phyloP scores from a whole-genome alignment of 805 yeast species.

The Zygotorulaspora chibaensis region DNA sequence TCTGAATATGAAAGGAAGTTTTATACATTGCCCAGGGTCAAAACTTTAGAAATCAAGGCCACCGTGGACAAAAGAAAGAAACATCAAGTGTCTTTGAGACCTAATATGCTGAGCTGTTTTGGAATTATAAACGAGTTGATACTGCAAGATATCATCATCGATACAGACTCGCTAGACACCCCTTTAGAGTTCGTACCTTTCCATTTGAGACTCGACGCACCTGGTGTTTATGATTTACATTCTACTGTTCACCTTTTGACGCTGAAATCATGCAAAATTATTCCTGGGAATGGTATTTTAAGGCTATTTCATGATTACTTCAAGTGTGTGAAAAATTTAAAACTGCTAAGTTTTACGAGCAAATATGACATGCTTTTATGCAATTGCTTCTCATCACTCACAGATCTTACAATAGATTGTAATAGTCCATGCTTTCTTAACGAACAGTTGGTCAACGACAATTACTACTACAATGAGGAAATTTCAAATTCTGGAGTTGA shows the following conservation, averaged over 20 bases:
- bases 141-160: conserved; percentile 47
- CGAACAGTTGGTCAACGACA: conserved; percentile 21
- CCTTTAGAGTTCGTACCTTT: conserved; percentile 35
- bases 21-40: conserved; percentile 29
- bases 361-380: conserved; percentile 47
- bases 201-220: conserved; percentile 19
- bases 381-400: conserved; percentile 41
- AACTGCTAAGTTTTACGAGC: conserved; percentile 39
- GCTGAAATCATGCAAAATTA: conserved; percentile 35
- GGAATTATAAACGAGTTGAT: conserved; percentile 42
- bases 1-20: conserved; percentile 28
- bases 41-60: conserved; percentile 26
- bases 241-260: conserved; percentile 36
- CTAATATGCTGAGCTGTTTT: conserved; percentile 44
- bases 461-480: conserved; percentile 23
- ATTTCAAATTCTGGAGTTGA: conserved; percentile 5
- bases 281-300: conserved; percentile 37
- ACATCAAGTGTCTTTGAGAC: conserved; percentile 29
- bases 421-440: conserved; percentile 42
- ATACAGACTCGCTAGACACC: conserved; percentile 38
- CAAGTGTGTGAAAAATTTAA: conserved; percentile 37
- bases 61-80: conserved; percentile 12
- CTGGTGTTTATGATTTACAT: conserved; percentile 30
- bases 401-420: conserved; percentile 44
- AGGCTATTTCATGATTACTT: conserved; percentile 39